Evolutionary conservation across 805 yeast genomes (phyloP).

Genomic region (Hanseniaspora vineae): DNA sequence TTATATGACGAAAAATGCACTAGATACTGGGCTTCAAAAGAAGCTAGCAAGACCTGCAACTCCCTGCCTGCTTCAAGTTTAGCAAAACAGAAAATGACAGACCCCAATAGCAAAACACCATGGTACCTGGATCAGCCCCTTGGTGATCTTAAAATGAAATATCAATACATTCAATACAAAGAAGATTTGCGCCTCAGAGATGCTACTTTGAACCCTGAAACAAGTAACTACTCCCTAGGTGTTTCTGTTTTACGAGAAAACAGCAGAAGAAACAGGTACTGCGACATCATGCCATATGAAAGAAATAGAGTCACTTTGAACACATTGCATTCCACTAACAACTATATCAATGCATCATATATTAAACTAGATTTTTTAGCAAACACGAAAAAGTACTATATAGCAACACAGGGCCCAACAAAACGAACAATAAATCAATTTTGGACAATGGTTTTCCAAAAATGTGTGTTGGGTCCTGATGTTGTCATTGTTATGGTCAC

Average conservation of each 20-base stretch:
- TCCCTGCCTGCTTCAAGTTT: too few relatives aligned
- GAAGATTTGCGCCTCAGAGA: slow-evolving; percentile 28
- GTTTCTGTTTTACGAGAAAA: slow-evolving; percentile 14
- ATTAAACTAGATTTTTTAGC: slow-evolving; percentile 24
- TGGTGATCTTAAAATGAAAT: slow-evolving; percentile 16
- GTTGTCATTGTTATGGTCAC: slow-evolving; percentile 61
- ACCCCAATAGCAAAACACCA: slow-evolving; percentile 7
- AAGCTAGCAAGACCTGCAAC: too few relatives aligned
- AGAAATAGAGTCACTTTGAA: slow-evolving; percentile 36
- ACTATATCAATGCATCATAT: slow-evolving; percentile 81
- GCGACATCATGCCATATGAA: slow-evolving; percentile 56
- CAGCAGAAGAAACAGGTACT: slow-evolving; percentile 40
- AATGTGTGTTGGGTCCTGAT: slow-evolving; percentile 34
- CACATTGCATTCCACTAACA: slow-evolving; percentile 23
- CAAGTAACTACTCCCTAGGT: slow-evolving; percentile 21
- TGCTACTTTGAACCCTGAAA: slow-evolving; percentile 17
- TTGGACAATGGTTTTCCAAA: slow-evolving; percentile 72
- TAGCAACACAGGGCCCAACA: slow-evolving; percentile 77
- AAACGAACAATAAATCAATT: slow-evolving; percentile 63
- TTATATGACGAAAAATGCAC: too few relatives aligned
- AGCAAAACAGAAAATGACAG: neutral
- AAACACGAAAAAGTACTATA: slow-evolving; percentile 29
- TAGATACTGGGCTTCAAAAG: too few relatives aligned
- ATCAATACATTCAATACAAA: slow-evolving; percentile 22
- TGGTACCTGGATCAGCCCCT: slow-evolving; percentile 19